Conservation (phyloP, 1,139 yeast species). For the Arxiozyma heterogenica region DNA sequence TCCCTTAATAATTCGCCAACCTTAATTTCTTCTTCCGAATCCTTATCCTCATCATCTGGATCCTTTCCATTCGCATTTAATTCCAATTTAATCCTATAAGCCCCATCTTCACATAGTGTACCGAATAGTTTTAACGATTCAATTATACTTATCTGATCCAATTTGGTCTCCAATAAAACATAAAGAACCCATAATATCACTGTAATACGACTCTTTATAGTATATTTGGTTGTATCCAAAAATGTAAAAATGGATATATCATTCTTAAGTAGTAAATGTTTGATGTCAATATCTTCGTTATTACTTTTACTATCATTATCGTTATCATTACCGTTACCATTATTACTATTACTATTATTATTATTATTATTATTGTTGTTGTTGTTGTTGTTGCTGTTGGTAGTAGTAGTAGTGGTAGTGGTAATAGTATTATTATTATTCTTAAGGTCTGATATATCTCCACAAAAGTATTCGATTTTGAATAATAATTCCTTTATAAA, state of each 20-base stretch:
- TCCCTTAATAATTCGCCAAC: slow-evolving; percentile 64
- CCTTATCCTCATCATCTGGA: slow-evolving; percentile 29
- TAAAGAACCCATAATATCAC: slow-evolving; percentile 79
- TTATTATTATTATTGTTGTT: too few relatives aligned
- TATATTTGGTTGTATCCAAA: slow-evolving; percentile 43
- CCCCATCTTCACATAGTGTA: slow-evolving; percentile 19
- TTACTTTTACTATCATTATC: background rate
- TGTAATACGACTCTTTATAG: slow-evolving; percentile 56
- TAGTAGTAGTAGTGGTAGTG: too few relatives aligned
- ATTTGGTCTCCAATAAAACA: slow-evolving; percentile 66
- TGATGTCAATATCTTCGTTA: background rate
- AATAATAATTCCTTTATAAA: slow-evolving; percentile 39
- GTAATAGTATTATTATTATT: too few relatives aligned
- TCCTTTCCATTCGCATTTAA: slow-evolving; percentile 2
- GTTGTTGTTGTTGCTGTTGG: too few relatives aligned
- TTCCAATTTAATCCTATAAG: slow-evolving; percentile 1
- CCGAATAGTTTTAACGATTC: slow-evolving; percentile 55
- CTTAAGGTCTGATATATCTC: background rate
- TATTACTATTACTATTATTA: background rate
- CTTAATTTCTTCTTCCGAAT: slow-evolving; percentile 58
- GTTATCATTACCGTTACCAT: background rate
- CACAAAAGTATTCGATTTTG: slow-evolving; percentile 4
- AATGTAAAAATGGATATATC: slow-evolving; percentile 46
- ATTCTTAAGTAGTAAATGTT: background rate
- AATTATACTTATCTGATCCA: slow-evolving; percentile 44